Conservation (phyloP, 768 basidiomycete genomes). For the Lactarius indigo region DNA sequence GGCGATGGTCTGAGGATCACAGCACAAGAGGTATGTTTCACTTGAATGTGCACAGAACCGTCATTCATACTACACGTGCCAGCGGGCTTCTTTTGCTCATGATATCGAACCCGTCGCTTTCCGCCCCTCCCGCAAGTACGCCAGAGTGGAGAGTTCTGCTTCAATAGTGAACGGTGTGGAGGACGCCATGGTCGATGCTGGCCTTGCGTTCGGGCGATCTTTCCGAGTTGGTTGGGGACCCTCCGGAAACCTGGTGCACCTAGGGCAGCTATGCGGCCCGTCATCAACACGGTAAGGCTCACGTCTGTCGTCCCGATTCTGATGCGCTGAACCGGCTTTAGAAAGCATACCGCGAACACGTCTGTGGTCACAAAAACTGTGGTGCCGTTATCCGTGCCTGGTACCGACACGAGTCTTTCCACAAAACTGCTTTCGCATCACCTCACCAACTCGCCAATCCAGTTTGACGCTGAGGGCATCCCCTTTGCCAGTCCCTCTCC, state of each 20-base stretch:
- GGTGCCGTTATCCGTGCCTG: constrained; percentile 38
- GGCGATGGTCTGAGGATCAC: constrained; percentile 62
- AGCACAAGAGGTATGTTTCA: constrained; percentile 50
- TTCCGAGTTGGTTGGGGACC: constrained; percentile 93
- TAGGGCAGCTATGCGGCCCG: constrained; percentile 70
- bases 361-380: constrained; percentile 54
- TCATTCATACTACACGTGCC: constrained; percentile 11
- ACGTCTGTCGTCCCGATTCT: not conserved
- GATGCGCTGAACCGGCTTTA: constrained; percentile 28
- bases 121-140: constrained; percentile 77
- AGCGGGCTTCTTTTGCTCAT: constrained; percentile 81
- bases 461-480: constrained; percentile 62
- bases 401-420: constrained; percentile 41
- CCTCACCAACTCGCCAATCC: constrained; percentile 66
- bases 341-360: constrained; percentile 56
- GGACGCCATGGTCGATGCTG: constrained; percentile 70
- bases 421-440: constrained; percentile 74
- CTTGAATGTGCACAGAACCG: constrained; percentile 14
- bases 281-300: constrained; percentile 46
- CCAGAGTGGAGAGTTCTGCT: constrained; percentile 63
- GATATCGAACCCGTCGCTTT: constrained; percentile 63
- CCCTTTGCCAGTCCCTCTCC: constrained; percentile 66
- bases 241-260: constrained; percentile 66
- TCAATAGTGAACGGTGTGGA: constrained; percentile 67
- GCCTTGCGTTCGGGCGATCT: constrained; percentile 78